Conservation (phyloP, 2,329 filamentous ascomycete genomes). For the Aureobasidium uvarum region DNA sequence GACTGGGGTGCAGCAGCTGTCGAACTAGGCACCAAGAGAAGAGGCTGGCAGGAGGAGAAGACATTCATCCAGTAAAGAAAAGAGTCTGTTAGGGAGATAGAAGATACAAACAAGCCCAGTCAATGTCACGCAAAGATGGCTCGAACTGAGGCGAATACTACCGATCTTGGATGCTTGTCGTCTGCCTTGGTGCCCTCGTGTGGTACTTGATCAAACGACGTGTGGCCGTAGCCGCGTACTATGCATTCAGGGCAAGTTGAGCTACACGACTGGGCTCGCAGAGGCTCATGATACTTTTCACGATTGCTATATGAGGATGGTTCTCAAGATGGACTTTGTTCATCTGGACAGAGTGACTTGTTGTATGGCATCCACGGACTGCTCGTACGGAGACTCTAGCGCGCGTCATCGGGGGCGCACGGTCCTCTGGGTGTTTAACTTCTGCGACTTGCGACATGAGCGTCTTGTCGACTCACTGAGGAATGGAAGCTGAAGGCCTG, state of each 20-base stretch:
- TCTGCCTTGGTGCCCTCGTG: background rate
- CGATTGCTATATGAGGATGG: background rate
- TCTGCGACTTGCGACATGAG: slow-evolving; percentile 5
- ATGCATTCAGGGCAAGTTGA: background rate
- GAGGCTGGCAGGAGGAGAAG: slow-evolving; percentile 73
- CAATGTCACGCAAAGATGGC: background rate
- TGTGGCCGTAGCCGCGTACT: background rate
- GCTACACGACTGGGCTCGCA: background rate
- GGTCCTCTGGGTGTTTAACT: background rate
- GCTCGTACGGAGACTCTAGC: background rate
- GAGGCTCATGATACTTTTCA: background rate
- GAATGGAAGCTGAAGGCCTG: background rate
- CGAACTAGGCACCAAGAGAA: slow-evolving; percentile 86
- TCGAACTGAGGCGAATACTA: background rate
- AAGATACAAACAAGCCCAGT: background rate
- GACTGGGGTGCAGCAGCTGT: slow-evolving; percentile 96
- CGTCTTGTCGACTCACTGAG: background rate
- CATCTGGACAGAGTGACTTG: background rate
- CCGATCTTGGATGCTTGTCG: background rate
- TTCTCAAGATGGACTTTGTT: background rate
- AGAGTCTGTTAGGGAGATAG: slow-evolving; percentile 1
- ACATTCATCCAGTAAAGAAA: slow-evolving; percentile 45
- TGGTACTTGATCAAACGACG: background rate
- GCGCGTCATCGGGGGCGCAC: background rate
- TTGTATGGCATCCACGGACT: background rate